A percentile compares a stretch with the other conserved stretches of the same genome.
Conservation (phyloP, 1,284 basidiomycete species). For the Singerocomus inundabilis region DNA sequence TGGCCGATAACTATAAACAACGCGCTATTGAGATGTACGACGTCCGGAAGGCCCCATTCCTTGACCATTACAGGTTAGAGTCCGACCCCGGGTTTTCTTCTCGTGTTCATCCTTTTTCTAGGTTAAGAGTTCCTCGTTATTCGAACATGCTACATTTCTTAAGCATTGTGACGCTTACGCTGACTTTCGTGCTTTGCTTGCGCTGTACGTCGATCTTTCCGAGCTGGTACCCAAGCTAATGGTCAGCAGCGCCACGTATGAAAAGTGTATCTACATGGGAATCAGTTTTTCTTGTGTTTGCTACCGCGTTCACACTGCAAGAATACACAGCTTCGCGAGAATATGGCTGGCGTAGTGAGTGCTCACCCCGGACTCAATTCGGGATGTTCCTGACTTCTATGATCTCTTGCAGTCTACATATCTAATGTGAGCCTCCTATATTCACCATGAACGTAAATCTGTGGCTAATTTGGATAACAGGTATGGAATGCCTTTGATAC, state of each 20-base stretch:
- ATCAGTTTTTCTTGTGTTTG: constrained; percentile 70
- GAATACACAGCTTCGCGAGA: constrained; percentile 80
- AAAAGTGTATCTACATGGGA: constrained; percentile 60
- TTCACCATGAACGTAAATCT: not conserved
- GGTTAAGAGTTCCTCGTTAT: constrained; percentile 81
- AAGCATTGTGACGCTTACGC: constrained; percentile 66
- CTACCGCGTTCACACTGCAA: constrained; percentile 73
- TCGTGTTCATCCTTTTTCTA: constrained; percentile 26
- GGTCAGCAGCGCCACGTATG: constrained; percentile 52
- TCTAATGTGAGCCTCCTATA: constrained; percentile 59
- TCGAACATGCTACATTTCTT: constrained; percentile 76
- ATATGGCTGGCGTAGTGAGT: constrained; percentile 83
- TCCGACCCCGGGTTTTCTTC: not conserved
- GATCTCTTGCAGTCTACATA: constrained; percentile 66
- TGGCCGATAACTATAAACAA: constrained; percentile 85
- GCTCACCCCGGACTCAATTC: not conserved
- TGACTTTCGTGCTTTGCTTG: constrained; percentile 74
- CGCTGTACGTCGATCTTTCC: constrained; percentile 47
- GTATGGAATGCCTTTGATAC: constrained; percentile 90
- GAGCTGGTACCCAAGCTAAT: constrained; percentile 1
- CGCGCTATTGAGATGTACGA: constrained; percentile 76
- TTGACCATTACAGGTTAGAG: constrained; percentile 74
- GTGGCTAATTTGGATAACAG: constrained; percentile 34
- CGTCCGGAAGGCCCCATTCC: constrained; percentile 67
- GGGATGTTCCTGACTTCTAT: constrained; percentile 3